These are phyloP conservation scores for Xylariaceae sp. DNA, from an alignment of 2,329 filamentous ascomycete species.

Conservation along the genomic window DNA sequence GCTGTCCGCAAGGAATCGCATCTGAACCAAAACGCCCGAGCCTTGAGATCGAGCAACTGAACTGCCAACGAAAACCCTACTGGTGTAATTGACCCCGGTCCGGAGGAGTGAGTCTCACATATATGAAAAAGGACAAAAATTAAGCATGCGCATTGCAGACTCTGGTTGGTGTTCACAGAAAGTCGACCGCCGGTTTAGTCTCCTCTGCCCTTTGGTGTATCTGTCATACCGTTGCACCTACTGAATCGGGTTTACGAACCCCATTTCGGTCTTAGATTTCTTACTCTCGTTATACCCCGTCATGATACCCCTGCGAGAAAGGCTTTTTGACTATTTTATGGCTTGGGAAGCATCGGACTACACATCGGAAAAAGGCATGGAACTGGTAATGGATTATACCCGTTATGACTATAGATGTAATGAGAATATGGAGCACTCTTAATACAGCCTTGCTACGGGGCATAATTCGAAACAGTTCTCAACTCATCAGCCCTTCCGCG, in stretches of 20 bases:
- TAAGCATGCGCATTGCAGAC: not conserved
- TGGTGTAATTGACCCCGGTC: not conserved
- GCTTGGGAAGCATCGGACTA: slow-evolving; percentile 3
- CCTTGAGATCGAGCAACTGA: slow-evolving; percentile 15
- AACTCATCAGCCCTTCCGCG: too few species aligned
- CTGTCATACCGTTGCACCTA: slow-evolving; percentile 1
- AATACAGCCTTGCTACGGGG: too few species aligned
- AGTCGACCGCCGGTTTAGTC: not conserved
- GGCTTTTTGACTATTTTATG: slow-evolving; percentile 2
- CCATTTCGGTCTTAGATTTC: slow-evolving; percentile 19
- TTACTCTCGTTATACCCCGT: slow-evolving; percentile 28
- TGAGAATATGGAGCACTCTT: not conserved
- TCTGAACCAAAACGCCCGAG: slow-evolving; percentile 16
- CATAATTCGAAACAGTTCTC: too few species aligned
- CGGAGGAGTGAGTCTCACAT: not conserved
- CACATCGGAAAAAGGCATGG: not conserved
- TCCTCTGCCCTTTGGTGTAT: not conserved
- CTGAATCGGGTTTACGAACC: not conserved
- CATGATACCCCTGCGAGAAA: slow-evolving; percentile 32
- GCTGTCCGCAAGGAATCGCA: slow-evolving; percentile 53
- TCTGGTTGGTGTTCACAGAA: not conserved
- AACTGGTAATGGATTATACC: not conserved
- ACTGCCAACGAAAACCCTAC: not conserved
- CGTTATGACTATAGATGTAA: not conserved
- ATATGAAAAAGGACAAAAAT: not conserved